Conservation (phyloP, 2,329 filamentous ascomycete species). For the Apiospora arundinis region DNA sequence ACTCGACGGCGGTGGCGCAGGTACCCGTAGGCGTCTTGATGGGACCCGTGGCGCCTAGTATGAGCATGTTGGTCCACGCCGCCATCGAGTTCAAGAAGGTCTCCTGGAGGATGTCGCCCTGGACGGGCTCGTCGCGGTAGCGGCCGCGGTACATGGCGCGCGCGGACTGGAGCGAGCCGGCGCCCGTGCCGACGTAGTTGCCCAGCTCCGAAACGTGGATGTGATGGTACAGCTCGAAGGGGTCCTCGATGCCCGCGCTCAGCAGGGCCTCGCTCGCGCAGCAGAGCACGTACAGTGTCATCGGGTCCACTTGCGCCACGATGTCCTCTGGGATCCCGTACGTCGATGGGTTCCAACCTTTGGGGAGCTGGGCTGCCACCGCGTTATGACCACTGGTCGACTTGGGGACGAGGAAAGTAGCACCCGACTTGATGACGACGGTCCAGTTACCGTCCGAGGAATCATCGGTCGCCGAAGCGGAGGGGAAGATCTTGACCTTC, state of each 20-base stretch:
- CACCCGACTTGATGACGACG: constrained; percentile 93
- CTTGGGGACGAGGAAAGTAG: constrained; percentile 93
- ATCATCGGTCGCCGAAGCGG: constrained; percentile 65
- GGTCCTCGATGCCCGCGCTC: constrained; percentile 93
- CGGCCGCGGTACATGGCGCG: constrained; percentile 98
- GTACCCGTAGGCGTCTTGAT: constrained; percentile 99
- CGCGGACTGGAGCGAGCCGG: constrained; percentile 89
- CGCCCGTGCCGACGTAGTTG: constrained; percentile 97
- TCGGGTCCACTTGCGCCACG: constrained; percentile 93
- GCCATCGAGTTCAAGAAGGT: constrained; percentile 99
- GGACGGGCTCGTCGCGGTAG: constrained; percentile 80
- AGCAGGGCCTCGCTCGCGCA: constrained; percentile 91
- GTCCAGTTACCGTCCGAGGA: constrained; percentile 85
- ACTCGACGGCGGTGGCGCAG: constrained; percentile 96
- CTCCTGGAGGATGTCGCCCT: constrained; percentile 98
- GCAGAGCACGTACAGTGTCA: constrained; percentile 92
- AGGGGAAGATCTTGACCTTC: constrained; percentile 74
- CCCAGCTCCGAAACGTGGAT: constrained; percentile 97
- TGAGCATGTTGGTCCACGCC: constrained; percentile 99
- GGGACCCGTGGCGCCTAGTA: constrained; percentile 93
- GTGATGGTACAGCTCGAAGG: constrained; percentile 99
- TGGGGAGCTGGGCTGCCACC: constrained; percentile 95
- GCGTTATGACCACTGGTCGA: constrained; percentile 94
- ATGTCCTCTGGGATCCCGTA: constrained; percentile 98
- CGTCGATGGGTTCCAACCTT: constrained; percentile 93